Percentiles rank a stretch among this genome's conserved stretches.
Conservation (phyloP, 345 rosid species). For the Citrus sinensis region DVS_A1.0 CM039162.1:19088001-19088500, state of each 20-base stretch:
- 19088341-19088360: accelerated
- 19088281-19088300: too few relatives aligned
- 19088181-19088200: background rate
- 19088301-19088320: too few relatives aligned
- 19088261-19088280: too few relatives aligned
- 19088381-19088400: background rate
- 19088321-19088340: too few relatives aligned
- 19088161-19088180: accelerated
- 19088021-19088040: background rate
- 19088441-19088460: background rate
- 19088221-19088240: conserved; percentile 5
- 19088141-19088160: too few relatives aligned
- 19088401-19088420: conserved; percentile 11
- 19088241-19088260: too few relatives aligned
- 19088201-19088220: conserved; percentile 8
- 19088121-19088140: too few relatives aligned
- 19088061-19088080: too few relatives aligned
- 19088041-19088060: too few relatives aligned
- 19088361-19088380: background rate
- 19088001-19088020: background rate
- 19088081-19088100: accelerated
- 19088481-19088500: too few relatives aligned
- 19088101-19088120: too few relatives aligned
- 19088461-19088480: too few relatives aligned
- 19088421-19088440: conserved; percentile 5